Evolutionary conservation across 2,329 filamentous ascomycete species (phyloP).

Genomic region (Sporothrix inflata): DNA sequence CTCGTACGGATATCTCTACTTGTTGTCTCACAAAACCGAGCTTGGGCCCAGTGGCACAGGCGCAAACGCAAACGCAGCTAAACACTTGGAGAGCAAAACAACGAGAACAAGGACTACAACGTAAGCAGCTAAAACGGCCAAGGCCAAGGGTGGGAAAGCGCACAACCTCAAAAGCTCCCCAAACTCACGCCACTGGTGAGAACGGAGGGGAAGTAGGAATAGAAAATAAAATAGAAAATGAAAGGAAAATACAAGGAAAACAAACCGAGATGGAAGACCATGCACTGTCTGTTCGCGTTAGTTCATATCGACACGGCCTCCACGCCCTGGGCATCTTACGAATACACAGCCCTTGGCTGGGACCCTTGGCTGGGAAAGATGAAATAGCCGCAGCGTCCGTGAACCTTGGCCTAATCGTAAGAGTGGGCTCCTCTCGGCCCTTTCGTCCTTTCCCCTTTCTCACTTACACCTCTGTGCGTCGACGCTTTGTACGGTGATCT

Average conservation of each 20-base stretch:
- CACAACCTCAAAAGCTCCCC: too few species aligned
- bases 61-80: too few species aligned
- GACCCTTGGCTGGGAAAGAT: too few species aligned
- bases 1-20: too few species aligned
- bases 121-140: too few species aligned
- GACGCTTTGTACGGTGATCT: background rate
- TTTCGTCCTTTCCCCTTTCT: background rate
- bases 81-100: too few species aligned
- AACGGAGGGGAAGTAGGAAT: too few species aligned
- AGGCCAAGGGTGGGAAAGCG: too few species aligned
- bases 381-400: slow-evolving; percentile 11
- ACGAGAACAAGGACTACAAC: too few species aligned
- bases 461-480: slow-evolving; percentile 5
- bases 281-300: background rate
- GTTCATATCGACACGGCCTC: background rate
- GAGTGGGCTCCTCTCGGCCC: background rate
- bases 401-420: slow-evolving; percentile 1
- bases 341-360: background rate
- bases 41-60: too few species aligned
- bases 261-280: background rate
- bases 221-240: background rate
- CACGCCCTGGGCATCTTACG: background rate
- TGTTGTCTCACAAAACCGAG: too few species aligned
- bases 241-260: background rate
- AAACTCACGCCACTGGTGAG: too few species aligned